phyloP scores from a whole-genome alignment of 306 rosid genomes.

The Inga leiocalycina region DNA sequence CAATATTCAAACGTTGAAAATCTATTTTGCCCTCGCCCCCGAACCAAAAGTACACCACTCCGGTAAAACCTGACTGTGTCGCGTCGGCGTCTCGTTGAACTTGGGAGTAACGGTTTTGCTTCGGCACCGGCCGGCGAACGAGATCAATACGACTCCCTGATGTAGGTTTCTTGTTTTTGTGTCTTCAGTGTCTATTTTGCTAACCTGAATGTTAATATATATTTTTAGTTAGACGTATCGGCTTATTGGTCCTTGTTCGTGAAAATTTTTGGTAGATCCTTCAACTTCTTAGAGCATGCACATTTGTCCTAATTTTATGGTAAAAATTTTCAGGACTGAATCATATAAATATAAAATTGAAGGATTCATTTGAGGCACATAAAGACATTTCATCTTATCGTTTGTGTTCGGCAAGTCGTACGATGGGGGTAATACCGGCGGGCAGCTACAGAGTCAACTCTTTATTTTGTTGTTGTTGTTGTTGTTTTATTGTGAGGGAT shows the following conservation, averaged over 20 bases:
- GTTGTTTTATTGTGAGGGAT: not conserved
- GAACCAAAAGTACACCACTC: too few relatives aligned
- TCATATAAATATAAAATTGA: not conserved
- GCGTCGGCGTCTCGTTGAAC: not conserved
- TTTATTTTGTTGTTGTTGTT: not conserved
- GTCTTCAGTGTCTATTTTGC: not conserved
- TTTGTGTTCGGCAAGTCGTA: not conserved
- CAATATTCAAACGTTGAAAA: too few relatives aligned
- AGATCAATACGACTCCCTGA: not conserved
- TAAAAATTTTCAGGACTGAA: not conserved
- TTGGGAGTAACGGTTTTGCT: not conserved
- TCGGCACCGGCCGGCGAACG: not conserved
- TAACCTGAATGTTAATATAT: not conserved
- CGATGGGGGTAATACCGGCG: too few relatives aligned
- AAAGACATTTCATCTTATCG: not conserved
- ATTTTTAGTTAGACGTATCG: not conserved
- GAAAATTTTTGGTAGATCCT: not conserved
- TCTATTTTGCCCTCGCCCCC: too few relatives aligned
- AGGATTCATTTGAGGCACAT: not conserved
- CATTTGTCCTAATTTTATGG: not conserved
- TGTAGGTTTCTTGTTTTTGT: not conserved
- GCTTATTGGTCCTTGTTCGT: not conserved
- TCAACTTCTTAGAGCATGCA: not conserved
- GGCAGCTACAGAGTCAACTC: not conserved
- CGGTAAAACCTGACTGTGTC: too few relatives aligned